Base-by-base conservation (phyloP, 1,284 basidiomycete species). In the Papiliotrema nemorosa region DNA sequence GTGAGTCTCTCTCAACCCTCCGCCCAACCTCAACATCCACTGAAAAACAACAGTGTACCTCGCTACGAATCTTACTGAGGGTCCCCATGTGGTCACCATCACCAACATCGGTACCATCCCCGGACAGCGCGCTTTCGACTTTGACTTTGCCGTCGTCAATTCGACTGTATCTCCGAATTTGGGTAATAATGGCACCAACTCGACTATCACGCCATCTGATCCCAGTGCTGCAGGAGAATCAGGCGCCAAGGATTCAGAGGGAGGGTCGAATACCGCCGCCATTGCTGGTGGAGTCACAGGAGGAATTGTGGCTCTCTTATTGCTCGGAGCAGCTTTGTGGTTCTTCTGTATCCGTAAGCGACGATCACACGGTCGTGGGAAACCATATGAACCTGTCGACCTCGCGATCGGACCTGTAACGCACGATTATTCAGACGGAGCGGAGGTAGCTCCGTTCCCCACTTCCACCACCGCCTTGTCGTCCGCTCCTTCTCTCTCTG, bases 261-360 rank as follows among this genome's bases (percentile, higher is more conserved):
- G 29, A 31, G 43, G 43, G 4, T 5, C 33, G 3, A 44, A 52
- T 26, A 33, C 39, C 5, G 57, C 49, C 10, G 50, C 54, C 7
- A 60, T 62, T 20, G 58, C 44, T 2, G 60, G 58, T 21, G 53
- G 53, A 18, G 53, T 59, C 1, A 53, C 53, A n/a, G 59, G 57
- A 26, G 59, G 57, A 3, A 27, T 61, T 0, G 39, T 51, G 5
- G 47, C 20, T 2, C 39, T 61, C 4, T 40, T 31, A 9, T 12
- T 61, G 10, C 45, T 60, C 13, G 52, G 37, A n/a, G 22, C 52
- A n/a, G 13, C 59, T 1, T 40, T 52, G 2, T 52, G 46, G 37
- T 57, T 50, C 46, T 58, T 55, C 45, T 47, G 20, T 14, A 24
- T 49, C 12, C 27, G 47, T n/a, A 37, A 26, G 35, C 25, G 22